A percentile compares a stretch with the other conserved stretches of the same genome.
These are phyloP conservation scores for Nicotiana paniculata DNA, from an alignment of 257 asterid species.

Conservation along the genomic window DNA sequence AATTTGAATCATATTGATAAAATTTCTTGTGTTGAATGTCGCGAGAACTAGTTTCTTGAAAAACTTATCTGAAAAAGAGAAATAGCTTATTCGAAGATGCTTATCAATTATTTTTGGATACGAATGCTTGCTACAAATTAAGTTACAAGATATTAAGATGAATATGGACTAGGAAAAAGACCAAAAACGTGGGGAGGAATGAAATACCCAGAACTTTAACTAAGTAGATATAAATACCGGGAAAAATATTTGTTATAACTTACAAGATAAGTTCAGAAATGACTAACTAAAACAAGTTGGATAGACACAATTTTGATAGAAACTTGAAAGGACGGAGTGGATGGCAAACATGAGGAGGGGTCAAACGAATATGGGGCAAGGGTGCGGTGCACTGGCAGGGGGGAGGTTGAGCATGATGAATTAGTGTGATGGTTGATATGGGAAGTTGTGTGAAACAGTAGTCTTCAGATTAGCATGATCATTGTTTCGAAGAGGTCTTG, in stretches of 20 bases:
- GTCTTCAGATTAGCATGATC: background rate
- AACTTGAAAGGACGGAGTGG: background rate
- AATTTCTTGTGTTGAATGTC: background rate
- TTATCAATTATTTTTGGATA: too few relatives aligned
- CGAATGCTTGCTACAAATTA: background rate
- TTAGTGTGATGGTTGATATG: background rate
- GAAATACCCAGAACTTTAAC: background rate
- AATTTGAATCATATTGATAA: too few relatives aligned
- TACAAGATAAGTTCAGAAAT: background rate
- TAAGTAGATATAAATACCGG: background rate
- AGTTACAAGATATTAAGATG: background rate
- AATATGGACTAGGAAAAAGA: too few relatives aligned
- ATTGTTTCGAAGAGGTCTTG: background rate
- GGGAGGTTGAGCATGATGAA: background rate
- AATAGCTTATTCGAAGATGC: background rate
- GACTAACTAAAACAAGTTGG: background rate
- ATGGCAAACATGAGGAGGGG: background rate
- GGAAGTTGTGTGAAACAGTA: background rate
- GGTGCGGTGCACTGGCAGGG: background rate
- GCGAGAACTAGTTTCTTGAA: background rate
- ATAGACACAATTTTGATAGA: background rate
- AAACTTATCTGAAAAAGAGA: background rate
- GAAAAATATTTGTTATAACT: too few relatives aligned
- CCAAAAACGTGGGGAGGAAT: background rate
- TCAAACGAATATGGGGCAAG: background rate